Conservation (phyloP, 2,329 filamentous ascomycete species). For the Rugonectria rugulosa region DNA sequence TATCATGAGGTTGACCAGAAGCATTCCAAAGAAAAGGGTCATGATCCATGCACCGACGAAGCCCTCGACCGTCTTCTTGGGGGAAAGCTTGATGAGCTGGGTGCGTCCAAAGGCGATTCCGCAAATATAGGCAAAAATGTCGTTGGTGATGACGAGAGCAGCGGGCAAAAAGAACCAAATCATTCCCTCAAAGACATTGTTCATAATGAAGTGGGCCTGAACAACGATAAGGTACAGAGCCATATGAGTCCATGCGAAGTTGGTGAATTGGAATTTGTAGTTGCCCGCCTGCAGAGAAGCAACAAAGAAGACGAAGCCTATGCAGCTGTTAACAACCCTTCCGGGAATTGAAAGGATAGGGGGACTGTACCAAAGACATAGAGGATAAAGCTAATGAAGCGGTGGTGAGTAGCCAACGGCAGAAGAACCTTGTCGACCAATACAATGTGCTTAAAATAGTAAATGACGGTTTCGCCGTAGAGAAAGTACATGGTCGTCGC, state of each 20-base stretch:
- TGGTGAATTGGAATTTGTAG: conserved; percentile 98
- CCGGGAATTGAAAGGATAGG: background rate
- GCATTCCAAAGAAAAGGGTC: conserved; percentile 85
- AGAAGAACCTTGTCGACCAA: conserved; percentile 92
- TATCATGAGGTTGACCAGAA: conserved; percentile 84
- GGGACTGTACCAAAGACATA: conserved; percentile 87
- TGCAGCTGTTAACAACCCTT: conserved; percentile 24
- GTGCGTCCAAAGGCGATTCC: conserved; percentile 97
- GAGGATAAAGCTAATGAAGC: conserved; percentile 98
- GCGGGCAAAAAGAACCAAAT: conserved; percentile 99
- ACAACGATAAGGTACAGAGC: conserved; percentile 97
- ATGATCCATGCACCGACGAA: conserved; percentile 97
- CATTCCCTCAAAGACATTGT: conserved; percentile 99
- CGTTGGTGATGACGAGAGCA: conserved; percentile 95
- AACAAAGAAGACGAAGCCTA: conserved; percentile 98
- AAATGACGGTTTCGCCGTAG: conserved; percentile 98
- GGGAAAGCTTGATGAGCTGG: conserved; percentile 95
- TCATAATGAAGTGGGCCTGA: conserved; percentile 99
- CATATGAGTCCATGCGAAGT: conserved; percentile 99
- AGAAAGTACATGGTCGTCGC: conserved; percentile 99
- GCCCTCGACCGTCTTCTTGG: conserved; percentile 98
- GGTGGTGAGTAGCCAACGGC: conserved; percentile 93
- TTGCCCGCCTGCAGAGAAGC: conserved; percentile 92
- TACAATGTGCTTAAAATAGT: conserved; percentile 99
- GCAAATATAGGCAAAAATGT: conserved; percentile 98